Evolutionary conservation across 768 basidiomycete genomes (phyloP).

Genomic region (Suillus hirtellus): DNA sequence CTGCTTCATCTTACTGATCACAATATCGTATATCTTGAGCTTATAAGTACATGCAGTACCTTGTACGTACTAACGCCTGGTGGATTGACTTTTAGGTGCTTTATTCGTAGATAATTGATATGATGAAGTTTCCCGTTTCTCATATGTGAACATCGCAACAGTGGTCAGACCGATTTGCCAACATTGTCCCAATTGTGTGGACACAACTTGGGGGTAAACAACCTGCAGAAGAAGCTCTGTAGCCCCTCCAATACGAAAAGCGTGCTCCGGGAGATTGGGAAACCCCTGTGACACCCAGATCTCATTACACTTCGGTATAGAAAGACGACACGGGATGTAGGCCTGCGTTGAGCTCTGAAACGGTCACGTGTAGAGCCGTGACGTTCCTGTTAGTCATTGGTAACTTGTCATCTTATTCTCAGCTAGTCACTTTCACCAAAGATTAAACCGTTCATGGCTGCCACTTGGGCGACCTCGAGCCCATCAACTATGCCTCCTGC

Average conservation of each 20-base stretch:
- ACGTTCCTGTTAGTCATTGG: background rate
- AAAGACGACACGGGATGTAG: too few relatives aligned
- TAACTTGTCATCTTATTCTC: background rate
- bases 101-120: background rate
- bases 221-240: too few relatives aligned
- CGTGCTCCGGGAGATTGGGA: too few relatives aligned
- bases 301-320: too few relatives aligned
- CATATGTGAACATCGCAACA: slow-evolving; percentile 7
- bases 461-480: slow-evolving; percentile 9
- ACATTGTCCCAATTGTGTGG: too few relatives aligned
- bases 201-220: too few relatives aligned
- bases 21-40: background rate
- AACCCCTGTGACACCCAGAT: too few relatives aligned
- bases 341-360: too few relatives aligned
- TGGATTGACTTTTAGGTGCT: background rate
- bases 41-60: background rate
- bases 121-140: background rate
- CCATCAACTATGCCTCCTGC: slow-evolving; percentile 13
- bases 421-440: background rate
- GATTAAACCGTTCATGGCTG: background rate
- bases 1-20: background rate
- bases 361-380: too few relatives aligned
- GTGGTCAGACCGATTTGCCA: background rate
- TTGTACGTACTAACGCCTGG: background rate
- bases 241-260: too few relatives aligned